phyloP scores from a whole-genome alignment of 2,329 filamentous ascomycete genomes.

The Stachybotrys echinatus region DNA sequence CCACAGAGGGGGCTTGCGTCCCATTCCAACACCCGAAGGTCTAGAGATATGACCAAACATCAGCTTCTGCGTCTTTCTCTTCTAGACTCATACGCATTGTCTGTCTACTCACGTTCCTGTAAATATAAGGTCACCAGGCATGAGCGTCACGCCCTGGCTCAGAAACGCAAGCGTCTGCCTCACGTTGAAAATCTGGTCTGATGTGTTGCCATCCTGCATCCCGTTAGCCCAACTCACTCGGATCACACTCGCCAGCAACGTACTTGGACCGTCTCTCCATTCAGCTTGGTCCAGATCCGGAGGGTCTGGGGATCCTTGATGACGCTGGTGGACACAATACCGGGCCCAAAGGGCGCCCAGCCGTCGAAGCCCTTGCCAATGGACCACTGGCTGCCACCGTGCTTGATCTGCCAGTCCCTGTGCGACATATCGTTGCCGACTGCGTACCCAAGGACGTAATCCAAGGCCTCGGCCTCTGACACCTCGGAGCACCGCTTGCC shows the following conservation, averaged over 20 bases:
- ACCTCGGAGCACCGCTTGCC: constrained; percentile 63
- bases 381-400: constrained; percentile 64
- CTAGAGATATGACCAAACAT: constrained; percentile 25
- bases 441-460: constrained; percentile 69
- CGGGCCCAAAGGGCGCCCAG: constrained; percentile 70
- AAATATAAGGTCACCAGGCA: constrained; percentile 62
- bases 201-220: constrained; percentile 44
- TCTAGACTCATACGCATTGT: background rate
- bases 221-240: constrained; percentile 1
- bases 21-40: constrained; percentile 67
- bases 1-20: constrained; percentile 61
- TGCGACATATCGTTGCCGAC: constrained; percentile 78
- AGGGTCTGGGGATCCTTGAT: constrained; percentile 54
- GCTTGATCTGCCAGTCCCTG: constrained; percentile 68
- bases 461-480: constrained; percentile 57
- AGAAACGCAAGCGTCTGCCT: constrained; percentile 54
- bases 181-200: constrained; percentile 60
- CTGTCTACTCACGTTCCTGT: constrained; percentile 50
- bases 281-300: constrained; percentile 52
- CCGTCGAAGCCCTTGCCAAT: constrained; percentile 71
- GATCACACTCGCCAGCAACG: background rate
- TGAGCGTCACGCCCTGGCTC: constrained; percentile 55
- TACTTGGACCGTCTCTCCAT: constrained; percentile 52
- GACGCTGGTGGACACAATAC: constrained; percentile 55
- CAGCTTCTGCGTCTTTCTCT: constrained; percentile 4